Percentiles rank a stretch among this genome's conserved stretches.
These are phyloP conservation scores for Colletotrichum sp. DNA, from an alignment of 2,329 filamentous ascomycete genomes.

Conservation along the genomic window DNA sequence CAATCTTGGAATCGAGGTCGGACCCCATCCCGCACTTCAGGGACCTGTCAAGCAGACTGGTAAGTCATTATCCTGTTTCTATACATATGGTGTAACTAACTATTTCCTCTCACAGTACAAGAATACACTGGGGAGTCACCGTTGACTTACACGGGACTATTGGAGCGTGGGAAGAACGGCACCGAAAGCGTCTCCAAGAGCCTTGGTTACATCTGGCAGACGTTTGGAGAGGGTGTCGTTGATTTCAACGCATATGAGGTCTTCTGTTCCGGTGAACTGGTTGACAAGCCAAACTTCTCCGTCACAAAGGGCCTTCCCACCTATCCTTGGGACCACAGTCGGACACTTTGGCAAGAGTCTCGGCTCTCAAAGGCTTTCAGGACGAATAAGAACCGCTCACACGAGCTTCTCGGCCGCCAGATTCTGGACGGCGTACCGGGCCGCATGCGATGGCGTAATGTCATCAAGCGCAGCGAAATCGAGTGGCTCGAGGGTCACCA, in stretches of 20 bases:
- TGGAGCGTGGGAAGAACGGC: neutral
- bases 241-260: neutral
- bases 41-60: slow-evolving; percentile 29
- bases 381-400: slow-evolving; percentile 29
- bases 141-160: neutral
- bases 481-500: slow-evolving; percentile 42
- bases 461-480: slow-evolving; percentile 15
- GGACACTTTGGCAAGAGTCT: slow-evolving; percentile 35
- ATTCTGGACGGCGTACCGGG: neutral
- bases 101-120: neutral
- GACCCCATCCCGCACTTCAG: slow-evolving; percentile 43
- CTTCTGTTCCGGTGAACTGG: slow-evolving; percentile 9
- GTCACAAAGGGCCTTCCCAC: slow-evolving; percentile 32
- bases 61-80: neutral
- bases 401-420: slow-evolving; percentile 33
- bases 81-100: fast-evolving
- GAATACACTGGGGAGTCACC: neutral
- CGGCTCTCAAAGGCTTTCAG: slow-evolving; percentile 30
- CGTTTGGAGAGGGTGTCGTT: neutral
- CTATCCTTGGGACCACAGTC: slow-evolving; percentile 41
- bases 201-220: neutral
- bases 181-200: neutral
- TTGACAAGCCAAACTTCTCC: neutral
- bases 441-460: slow-evolving; percentile 19
- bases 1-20: slow-evolving; percentile 32